Percentiles rank a stretch among this genome's conserved stretches.
These are phyloP conservation scores for Samsoniella hepiali DNA, from an alignment of 2,329 filamentous ascomycete genomes.

Conservation along the genomic window DNA sequence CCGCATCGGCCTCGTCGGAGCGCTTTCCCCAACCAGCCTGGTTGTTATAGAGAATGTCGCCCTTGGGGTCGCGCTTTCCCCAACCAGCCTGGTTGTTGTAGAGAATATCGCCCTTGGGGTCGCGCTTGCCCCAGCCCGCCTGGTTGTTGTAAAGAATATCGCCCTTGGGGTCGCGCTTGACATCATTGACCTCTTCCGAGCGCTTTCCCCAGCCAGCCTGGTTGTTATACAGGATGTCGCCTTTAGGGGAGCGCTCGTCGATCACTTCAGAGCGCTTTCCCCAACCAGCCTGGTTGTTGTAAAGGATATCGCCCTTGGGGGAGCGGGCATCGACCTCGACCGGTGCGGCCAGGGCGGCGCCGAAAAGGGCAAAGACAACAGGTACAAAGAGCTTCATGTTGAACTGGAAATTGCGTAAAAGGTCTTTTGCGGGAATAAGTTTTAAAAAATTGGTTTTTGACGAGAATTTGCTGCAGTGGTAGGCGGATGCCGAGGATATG, in stretches of 20 bases:
- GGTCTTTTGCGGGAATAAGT: neutral
- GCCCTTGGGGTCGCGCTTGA: slow-evolving; percentile 6
- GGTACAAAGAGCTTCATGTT: slow-evolving; percentile 18
- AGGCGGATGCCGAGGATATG: neutral
- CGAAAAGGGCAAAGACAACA: slow-evolving; percentile 17
- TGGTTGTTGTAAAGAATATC: slow-evolving; percentile 21
- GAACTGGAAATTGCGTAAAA: neutral
- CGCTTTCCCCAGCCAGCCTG: slow-evolving; percentile 19
- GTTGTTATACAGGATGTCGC: slow-evolving; percentile 21
- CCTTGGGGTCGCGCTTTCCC: slow-evolving; percentile 12
- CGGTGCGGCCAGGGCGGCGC: slow-evolving; percentile 18
- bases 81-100: slow-evolving; percentile 19
- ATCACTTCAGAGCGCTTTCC: slow-evolving; percentile 13
- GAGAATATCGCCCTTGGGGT: slow-evolving; percentile 9
- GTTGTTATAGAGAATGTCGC: slow-evolving; percentile 17
- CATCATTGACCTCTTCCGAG: slow-evolving; percentile 7
- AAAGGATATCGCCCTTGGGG: slow-evolving; percentile 12
- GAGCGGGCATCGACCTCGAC: neutral
- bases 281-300: slow-evolving; percentile 19
- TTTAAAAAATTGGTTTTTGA: neutral
- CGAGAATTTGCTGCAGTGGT: neutral
- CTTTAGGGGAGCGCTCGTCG: slow-evolving; percentile 8
- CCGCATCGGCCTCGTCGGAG: neutral
- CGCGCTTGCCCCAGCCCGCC: slow-evolving; percentile 20
- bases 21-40: slow-evolving; percentile 16